Evolutionary conservation across 257 asterid genomes (phyloP).

Genomic region (Rauvolfia tetraphylla): DNA sequence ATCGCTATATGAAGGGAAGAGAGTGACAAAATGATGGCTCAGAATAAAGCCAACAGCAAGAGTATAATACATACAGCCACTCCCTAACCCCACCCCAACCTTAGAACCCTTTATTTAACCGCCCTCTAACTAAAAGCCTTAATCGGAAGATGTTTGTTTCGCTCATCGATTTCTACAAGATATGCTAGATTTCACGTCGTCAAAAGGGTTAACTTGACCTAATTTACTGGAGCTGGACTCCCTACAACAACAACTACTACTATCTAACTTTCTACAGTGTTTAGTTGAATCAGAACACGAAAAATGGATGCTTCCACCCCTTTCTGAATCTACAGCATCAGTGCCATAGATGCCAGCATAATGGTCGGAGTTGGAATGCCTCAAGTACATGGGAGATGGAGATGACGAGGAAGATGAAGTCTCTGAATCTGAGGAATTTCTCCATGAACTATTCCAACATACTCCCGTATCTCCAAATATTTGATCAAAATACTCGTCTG

Average conservation of each 20-base stretch:
- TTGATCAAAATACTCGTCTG: conserved; percentile 51
- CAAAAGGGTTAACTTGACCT: conserved; percentile 34
- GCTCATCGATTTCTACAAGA: conserved; percentile 36
- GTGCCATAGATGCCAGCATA: conserved; percentile 26
- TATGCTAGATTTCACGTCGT: conserved; percentile 31
- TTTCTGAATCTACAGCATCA: conserved; percentile 20
- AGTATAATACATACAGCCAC: conserved; percentile 28
- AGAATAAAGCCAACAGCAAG: conserved; percentile 22
- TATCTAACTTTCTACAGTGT: conserved; percentile 32
- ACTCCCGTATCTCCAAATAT: conserved; percentile 33
- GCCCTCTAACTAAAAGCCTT: conserved; percentile 19
- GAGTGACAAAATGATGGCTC: conserved; percentile 45
- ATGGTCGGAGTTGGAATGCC: conserved; percentile 45
- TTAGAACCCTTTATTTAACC: conserved; percentile 21
- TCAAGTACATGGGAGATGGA: conserved; percentile 42
- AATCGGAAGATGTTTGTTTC: conserved; percentile 13
- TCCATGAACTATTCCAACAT: conserved; percentile 30
- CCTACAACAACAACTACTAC: conserved; percentile 43
- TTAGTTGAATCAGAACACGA: conserved; percentile 33
- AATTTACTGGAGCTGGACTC: conserved; percentile 38
- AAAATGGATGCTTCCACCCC: conserved; percentile 22
- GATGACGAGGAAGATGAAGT: conserved; percentile 61
- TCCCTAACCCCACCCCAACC: conserved; percentile 32
- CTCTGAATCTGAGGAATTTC: conserved; percentile 58
- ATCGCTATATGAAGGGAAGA: conserved; percentile 22